Evolutionary conservation across 805 yeast genomes (phyloP).

Genomic region (Saccharomycopsis olivae): DNA sequence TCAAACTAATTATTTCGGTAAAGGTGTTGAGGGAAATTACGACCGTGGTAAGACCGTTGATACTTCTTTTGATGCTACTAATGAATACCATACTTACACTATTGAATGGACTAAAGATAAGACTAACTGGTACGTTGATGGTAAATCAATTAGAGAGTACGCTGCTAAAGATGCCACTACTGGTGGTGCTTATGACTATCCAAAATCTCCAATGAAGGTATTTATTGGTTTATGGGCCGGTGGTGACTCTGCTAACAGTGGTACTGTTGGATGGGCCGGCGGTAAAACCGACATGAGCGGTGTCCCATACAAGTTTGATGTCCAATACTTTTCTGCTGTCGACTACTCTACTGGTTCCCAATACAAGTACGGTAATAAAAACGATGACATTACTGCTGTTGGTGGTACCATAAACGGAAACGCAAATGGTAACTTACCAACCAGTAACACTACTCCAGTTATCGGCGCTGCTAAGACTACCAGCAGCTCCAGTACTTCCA

Average conservation of each 20-base stretch:
- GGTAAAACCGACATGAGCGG: slow-evolving; percentile 41
- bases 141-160: slow-evolving; percentile 39
- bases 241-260: slow-evolving; percentile 38
- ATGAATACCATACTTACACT: slow-evolving; percentile 46
- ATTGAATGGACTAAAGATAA: slow-evolving; percentile 52
- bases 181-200: slow-evolving; percentile 41
- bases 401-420: slow-evolving; percentile 20
- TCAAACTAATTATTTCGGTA: slow-evolving; percentile 47
- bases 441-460: slow-evolving; percentile 19
- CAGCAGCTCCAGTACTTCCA: slow-evolving; percentile 19
- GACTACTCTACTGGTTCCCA: slow-evolving; percentile 41
- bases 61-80: slow-evolving; percentile 27
- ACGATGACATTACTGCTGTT: slow-evolving; percentile 29
- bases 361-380: slow-evolving; percentile 35
- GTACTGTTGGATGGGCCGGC: slow-evolving; percentile 70
- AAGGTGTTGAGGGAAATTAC: slow-evolving; percentile 43
- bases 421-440: slow-evolving; percentile 10
- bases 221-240: slow-evolving; percentile 39
- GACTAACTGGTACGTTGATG: slow-evolving; percentile 51
- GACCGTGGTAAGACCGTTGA: slow-evolving; percentile 46
- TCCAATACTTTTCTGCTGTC: slow-evolving; percentile 37
- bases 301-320: slow-evolving; percentile 40
- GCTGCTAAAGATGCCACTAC: slow-evolving; percentile 26
- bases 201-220: slow-evolving; percentile 56
- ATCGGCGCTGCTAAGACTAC: slow-evolving; percentile 1